Percentiles rank a stretch among this genome's conserved stretches.
phyloP scores from a whole-genome alignment of 2,329 filamentous ascomycete genomes.

The Ophiostoma tasmaniense region DNA sequence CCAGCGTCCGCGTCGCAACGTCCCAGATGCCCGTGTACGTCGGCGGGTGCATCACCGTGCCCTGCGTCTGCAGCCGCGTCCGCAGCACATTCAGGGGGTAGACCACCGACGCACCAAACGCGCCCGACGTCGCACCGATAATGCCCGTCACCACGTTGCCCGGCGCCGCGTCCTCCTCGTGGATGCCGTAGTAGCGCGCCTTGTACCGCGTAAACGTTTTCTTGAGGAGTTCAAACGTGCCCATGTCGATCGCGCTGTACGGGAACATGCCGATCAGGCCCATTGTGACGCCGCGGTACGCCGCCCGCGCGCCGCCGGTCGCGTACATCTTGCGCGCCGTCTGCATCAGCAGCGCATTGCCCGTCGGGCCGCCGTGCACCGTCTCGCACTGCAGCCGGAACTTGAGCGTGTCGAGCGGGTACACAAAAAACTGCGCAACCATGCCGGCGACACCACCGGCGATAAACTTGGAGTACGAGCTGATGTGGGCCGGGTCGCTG shows the following conservation, averaged over 20 bases:
- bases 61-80: slow-evolving; percentile 87
- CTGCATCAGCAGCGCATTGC: slow-evolving; percentile 70
- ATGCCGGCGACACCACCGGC: slow-evolving; percentile 89
- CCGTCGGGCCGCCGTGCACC: slow-evolving; percentile 73
- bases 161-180: slow-evolving; percentile 71
- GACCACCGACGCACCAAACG: slow-evolving; percentile 84
- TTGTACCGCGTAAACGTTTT: slow-evolving; percentile 60
- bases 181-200: slow-evolving; percentile 58
- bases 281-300: slow-evolving; percentile 89
- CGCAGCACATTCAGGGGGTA: slow-evolving; percentile 92
- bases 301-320: slow-evolving; percentile 63
- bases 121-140: slow-evolving; percentile 85
- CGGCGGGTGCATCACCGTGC: slow-evolving; percentile 79
- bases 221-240: slow-evolving; percentile 91
- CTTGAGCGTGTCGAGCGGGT: slow-evolving; percentile 80
- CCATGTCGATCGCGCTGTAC: slow-evolving; percentile 92
- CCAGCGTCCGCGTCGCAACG: slow-evolving; percentile 73
- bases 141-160: slow-evolving; percentile 77
- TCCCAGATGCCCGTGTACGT: slow-evolving; percentile 90
- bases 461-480: slow-evolving; percentile 77
- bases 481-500: slow-evolving; percentile 68
- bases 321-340: slow-evolving; percentile 83
- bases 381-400: slow-evolving; percentile 87
- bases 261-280: slow-evolving; percentile 95
- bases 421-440: slow-evolving; percentile 93